Conservation (phyloP, 306 rosid genomes). For the Castanea crenata region DNA sequence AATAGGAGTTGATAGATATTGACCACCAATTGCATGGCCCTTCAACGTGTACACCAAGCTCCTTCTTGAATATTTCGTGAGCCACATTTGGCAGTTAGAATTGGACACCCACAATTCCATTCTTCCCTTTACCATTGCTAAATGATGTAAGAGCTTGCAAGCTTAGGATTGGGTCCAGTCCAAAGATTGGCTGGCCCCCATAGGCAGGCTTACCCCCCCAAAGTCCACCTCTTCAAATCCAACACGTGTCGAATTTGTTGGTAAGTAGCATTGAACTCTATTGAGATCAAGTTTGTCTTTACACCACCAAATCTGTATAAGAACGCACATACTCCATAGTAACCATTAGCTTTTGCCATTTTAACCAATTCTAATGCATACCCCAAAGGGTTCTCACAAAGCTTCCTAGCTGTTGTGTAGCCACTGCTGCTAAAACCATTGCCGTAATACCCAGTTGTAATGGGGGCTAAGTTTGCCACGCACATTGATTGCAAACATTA, state of each 20-base stretch:
- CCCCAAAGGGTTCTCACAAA: slow-evolving; percentile 38
- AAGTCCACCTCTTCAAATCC: slow-evolving; percentile 52
- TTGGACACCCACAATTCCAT: slow-evolving; percentile 52
- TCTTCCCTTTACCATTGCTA: slow-evolving; percentile 29
- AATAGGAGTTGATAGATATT: neutral
- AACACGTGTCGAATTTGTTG: slow-evolving; percentile 49
- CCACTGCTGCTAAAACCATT: slow-evolving; percentile 50
- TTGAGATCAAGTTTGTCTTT: slow-evolving; percentile 47
- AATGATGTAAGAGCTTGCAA: slow-evolving; percentile 40
- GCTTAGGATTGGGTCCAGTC: slow-evolving; percentile 48
- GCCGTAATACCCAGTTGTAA: slow-evolving; percentile 53
- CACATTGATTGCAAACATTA: slow-evolving; percentile 38
- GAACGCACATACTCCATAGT: slow-evolving; percentile 59
- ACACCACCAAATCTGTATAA: slow-evolving; percentile 44
- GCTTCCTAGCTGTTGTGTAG: slow-evolving; percentile 45
- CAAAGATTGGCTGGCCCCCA: slow-evolving; percentile 59
- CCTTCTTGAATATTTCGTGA: slow-evolving; percentile 40
- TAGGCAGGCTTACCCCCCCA: slow-evolving; percentile 59
- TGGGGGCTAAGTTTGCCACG: slow-evolving; percentile 46
- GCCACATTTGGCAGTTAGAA: slow-evolving; percentile 42
- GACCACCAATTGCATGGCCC: neutral
- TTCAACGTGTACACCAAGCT: slow-evolving; percentile 17
- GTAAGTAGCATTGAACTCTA: slow-evolving; percentile 37
- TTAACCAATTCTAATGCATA: slow-evolving; percentile 48
- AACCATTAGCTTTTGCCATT: slow-evolving; percentile 47